Evolutionary conservation across 2,329 filamentous ascomycete species (phyloP), one percentile per base, ranked within the genome.

Genomic region (Zasmidium angulare): DNA sequence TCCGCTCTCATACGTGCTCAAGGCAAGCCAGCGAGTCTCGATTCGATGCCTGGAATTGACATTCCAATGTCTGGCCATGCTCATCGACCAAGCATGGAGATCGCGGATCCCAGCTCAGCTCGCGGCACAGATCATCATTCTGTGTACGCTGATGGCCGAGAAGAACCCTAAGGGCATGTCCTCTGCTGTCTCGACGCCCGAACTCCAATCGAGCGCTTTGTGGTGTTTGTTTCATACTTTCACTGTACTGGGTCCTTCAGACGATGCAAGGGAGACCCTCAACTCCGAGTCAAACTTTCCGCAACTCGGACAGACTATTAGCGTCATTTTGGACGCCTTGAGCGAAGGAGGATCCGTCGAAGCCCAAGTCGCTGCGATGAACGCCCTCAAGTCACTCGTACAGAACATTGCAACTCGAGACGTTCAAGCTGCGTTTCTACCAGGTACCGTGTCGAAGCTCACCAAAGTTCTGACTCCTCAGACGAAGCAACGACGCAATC

Each of bases 1-100:
- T 63, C 95, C 95, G 0, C 79, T 99, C 0, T 92, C 91, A 0
- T 89, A 95, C 67, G 86, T 98, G 43, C 88, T 99, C 68, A 88
- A 91, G 59, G 84, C 87, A 63, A 88, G 90, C 66, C 85, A 89
- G 63, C 81, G 83, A 50, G 85, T 93, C 55, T 87, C 93, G 0
- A 83, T 89, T 50, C 83, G 84, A 36, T 79, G 90, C 46, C 78
- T 95, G 7, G 95, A 99, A 72, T 76, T 89, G 47, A 87, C 89
- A 26, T 80, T 97, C 49, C 86, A 86, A 71, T 93, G 90, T 66
- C 79, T 97, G 31, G 82, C 84, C 11, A 78, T 91, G 17, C 81
- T 99, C 24, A 82, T 98, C 40, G 77, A 83, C 40, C 79, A 89
- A 73, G 93, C 92, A 63, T 99, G 95, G 93, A 87, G 86, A 62